Evolutionary conservation across 2,329 filamentous ascomycete genomes (phyloP).

Genomic region (Fusarium secorum): DNA sequence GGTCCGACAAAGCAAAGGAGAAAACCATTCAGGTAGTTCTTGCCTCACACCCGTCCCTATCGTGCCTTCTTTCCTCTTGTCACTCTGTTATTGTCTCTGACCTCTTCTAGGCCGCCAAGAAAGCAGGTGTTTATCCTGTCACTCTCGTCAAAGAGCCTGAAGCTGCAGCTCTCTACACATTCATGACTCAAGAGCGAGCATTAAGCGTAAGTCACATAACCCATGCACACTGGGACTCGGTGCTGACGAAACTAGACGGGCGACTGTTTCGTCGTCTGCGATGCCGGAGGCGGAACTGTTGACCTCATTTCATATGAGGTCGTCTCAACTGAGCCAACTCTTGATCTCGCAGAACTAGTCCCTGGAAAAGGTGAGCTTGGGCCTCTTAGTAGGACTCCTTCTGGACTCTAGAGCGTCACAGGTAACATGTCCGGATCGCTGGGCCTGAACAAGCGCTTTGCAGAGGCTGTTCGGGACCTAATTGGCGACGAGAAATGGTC

Average conservation of each 20-base stretch:
- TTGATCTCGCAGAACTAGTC: conserved; percentile 37
- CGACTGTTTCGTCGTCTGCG: conserved; percentile 38
- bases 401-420: not conserved
- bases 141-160: conserved; percentile 31
- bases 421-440: not conserved
- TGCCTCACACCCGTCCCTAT: too few species aligned
- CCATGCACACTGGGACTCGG: too few species aligned
- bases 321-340: conserved; percentile 27
- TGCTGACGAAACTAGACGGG: too few species aligned
- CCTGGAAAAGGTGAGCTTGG: conserved; percentile 30
- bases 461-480: not conserved
- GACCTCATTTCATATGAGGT: conserved; percentile 47
- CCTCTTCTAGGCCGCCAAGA: conserved; percentile 10
- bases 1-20: conserved; percentile 30
- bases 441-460: not conserved
- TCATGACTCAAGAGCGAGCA: conserved; percentile 5
- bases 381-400: rapidly evolving
- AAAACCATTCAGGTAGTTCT: conserved; percentile 25
- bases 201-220: not conserved
- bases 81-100: too few species aligned
- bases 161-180: conserved; percentile 26
- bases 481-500: not conserved
- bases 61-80: too few species aligned
- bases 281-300: conserved; percentile 41
- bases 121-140: conserved; percentile 20